Base-by-base conservation (phyloP, 2,329 filamentous ascomycete species). In the Zymoseptoria passerinii region DNA sequence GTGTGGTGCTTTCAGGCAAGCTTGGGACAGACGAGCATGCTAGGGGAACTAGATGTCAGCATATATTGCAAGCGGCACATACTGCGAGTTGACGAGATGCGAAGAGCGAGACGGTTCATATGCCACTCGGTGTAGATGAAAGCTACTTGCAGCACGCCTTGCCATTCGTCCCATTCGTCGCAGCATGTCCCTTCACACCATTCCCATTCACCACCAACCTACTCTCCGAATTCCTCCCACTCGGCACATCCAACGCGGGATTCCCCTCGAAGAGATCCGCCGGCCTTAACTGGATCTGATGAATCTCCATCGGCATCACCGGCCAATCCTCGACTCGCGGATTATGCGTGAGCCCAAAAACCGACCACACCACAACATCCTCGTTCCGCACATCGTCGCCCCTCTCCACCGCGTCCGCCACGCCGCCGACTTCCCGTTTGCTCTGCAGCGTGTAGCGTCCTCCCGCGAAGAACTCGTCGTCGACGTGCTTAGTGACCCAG, bases 221-320 rank as follows among this genome's bases (percentile, higher is more conserved):
- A 52, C 60, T 63, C 35, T 56, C 57, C 40, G 57, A 19, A 50
- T 64, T 63, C 55, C 54, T 63, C 10, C 48, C 55, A 28, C 61
- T 63, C 0, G 80, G 79, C 20, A 83, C 78, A 69, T 82, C 80
- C 54, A 82, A 75, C 4, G 77, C 75, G 0, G 80, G 80, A 54
- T 82, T 83, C 28, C 69, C 73, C 1, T 73, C 74, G 62, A 82
- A 83, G 73, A 83, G 82, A 63, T 83, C 79, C 8, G 75, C 72
- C 0, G 80, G 80, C 48, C 77, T 74, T 55, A 81, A 71, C 27
- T 76, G 71, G 4, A 81, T 63, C 61, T 76, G 73, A 61, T 78
- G 75, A 44, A 78, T 77, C 61, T 81, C 78, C 1, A 73, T 71
- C 0, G 78, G 78, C 71, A 77, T 77, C 23, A 81, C 77, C 3